Evolutionary conservation across 2,329 filamentous ascomycete species (phyloP), one percentile per base, ranked within the genome.

Genomic region (Trichoderma pleuroti): DNA sequence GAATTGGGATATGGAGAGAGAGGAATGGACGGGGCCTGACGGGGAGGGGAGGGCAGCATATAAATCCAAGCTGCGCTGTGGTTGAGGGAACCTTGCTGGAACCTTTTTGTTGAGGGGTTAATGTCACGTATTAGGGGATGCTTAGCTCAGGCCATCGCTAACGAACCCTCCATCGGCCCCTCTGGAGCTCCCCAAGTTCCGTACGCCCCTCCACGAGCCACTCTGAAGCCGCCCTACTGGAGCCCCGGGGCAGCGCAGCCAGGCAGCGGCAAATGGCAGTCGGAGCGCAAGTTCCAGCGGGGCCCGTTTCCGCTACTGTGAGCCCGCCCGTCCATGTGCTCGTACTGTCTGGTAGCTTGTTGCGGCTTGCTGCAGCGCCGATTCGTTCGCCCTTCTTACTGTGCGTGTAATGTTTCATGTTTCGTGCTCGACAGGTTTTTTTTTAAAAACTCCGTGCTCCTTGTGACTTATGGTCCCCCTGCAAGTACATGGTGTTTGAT

Each of bases 21-120:
- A 68, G 59, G 71, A 68, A 42, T 10, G 18, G 71, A 74, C 74
- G 74, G 77, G 74, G 75, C 76, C 73, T 18, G 73, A 75, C 75
- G 74, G 74, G 74, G 70, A 75, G 74, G 70, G 73, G 65, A 54
- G 46, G 34, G 54, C 12, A 49, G 52, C 32, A 68, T 74, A 74
- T 75, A 73, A 75, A 72, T 72, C 71, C 5, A 4, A 28, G 26
- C 5, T 4, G 26, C 26, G 5, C 26, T 74, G 73, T 74, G 74
- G 76, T 70, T 75, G 74, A 69, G 34, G 59, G 59, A 64, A 28
- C 26, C 26, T 28, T 28, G 26, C 26, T 28, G 26, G 26, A 28
- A 36, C 63, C 49, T 57, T 59, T 65, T 70, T 70, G 69, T 76
- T 75, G 78, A 79, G 78, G 78, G 78, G 78, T 78, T 77, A 76